Conservation (phyloP, 2,329 filamentous ascomycete species). For the Paecilomyces fulvus region DNA sequence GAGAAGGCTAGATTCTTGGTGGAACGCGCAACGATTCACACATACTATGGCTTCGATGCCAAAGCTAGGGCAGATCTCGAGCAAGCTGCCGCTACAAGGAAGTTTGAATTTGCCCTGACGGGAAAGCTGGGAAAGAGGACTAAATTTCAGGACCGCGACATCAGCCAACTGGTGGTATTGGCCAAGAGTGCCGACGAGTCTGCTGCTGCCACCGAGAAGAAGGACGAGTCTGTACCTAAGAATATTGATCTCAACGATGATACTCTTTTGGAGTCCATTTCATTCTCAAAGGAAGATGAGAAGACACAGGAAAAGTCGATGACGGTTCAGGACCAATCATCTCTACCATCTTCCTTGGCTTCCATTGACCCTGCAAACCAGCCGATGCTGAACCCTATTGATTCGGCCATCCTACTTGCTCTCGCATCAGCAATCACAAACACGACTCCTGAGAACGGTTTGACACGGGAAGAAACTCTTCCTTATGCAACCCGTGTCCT, state of each 20-base stretch:
- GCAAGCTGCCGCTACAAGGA: slow-evolving; percentile 56
- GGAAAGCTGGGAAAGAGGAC: slow-evolving; percentile 67
- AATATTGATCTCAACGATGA: slow-evolving; percentile 81
- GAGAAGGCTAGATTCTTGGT: slow-evolving; percentile 64
- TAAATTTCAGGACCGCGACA: slow-evolving; percentile 36
- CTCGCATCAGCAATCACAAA: slow-evolving; percentile 83
- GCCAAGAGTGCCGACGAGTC: slow-evolving; percentile 58
- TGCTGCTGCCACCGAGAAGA: slow-evolving; percentile 7
- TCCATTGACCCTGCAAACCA: slow-evolving; percentile 69
- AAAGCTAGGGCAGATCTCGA: slow-evolving; percentile 65
- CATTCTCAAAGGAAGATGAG: slow-evolving; percentile 56
- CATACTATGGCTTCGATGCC: slow-evolving; percentile 71
- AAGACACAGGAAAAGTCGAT: slow-evolving; percentile 30
- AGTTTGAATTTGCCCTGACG: slow-evolving; percentile 73
- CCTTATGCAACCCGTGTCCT: slow-evolving; percentile 86
- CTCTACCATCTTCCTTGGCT: slow-evolving; percentile 54
- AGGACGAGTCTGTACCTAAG: slow-evolving; percentile 46
- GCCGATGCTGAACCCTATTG: slow-evolving; percentile 70
- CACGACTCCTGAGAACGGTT: slow-evolving; percentile 69
- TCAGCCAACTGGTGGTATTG: slow-evolving; percentile 83
- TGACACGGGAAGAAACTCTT: slow-evolving; percentile 88
- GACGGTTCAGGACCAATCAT: slow-evolving; percentile 33
- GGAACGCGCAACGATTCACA: slow-evolving; percentile 75
- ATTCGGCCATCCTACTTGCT: slow-evolving; percentile 77
- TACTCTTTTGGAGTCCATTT: slow-evolving; percentile 79